These are phyloP conservation scores for Umbilicus rupestris DNA, from an alignment of 164 flowering plant species.

Conservation along the genomic window DNA sequence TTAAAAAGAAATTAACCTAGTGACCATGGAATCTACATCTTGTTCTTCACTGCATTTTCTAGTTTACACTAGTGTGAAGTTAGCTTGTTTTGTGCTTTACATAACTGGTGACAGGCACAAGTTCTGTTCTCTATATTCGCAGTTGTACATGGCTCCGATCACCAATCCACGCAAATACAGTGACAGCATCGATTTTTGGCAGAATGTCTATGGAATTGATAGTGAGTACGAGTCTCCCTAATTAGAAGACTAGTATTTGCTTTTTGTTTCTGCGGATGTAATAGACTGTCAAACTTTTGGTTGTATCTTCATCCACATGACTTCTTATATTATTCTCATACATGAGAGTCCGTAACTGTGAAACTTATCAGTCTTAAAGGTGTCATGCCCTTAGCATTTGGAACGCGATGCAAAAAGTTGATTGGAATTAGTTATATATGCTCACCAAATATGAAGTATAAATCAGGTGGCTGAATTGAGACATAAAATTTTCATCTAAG, in stretches of 20 bases:
- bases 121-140: slow-evolving; percentile 18
- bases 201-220: slow-evolving; percentile 92
- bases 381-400: background rate
- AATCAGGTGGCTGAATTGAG: background rate
- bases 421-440: background rate
- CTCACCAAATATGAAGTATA: background rate
- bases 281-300: background rate
- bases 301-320: background rate
- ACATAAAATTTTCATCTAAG: background rate
- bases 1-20: background rate
- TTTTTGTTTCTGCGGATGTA: background rate
- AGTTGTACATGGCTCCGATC: slow-evolving; percentile 95
- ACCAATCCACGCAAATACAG: slow-evolving; percentile 84
- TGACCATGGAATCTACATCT: background rate
- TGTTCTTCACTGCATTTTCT: background rate
- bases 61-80: background rate
- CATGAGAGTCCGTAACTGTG: background rate
- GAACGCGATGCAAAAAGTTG: background rate
- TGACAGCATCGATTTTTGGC: slow-evolving; percentile 95
- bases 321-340: background rate
- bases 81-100: background rate
- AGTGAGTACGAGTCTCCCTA: slow-evolving; percentile 45
- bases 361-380: background rate
- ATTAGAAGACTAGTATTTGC: background rate
- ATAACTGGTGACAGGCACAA: background rate